Evolutionary conservation across 139 green algal species (phyloP), one percentile per base, ranked within the genome.

Genomic region (Zygnema cylindricum): DNA sequence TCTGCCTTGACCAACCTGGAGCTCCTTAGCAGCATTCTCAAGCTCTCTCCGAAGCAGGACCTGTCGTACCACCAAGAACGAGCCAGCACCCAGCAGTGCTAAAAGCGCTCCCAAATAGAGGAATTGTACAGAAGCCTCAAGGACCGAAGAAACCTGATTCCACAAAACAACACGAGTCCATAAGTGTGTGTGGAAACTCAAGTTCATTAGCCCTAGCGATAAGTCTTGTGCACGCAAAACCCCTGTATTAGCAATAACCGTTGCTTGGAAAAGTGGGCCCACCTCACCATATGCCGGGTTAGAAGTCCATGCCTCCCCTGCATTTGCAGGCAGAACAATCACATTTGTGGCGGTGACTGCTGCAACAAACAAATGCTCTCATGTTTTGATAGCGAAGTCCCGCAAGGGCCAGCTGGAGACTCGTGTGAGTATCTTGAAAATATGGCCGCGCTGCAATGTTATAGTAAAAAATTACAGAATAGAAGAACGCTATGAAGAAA

Each of bases 61-160:
- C 92, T 99, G 97, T 22, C 97, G 93, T 81, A 99, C 97, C 2
- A 99, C 96, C 55, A 99, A 92, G 93, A 95, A 99, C 0, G 95
- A 96, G 1, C 95, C 97, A 32, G 94, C 94, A 1, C 95, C 94
- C 69, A 99, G 90, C 79, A 99, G 96, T 22, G 93, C 94, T 40
- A 99, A 92, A 71, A 99, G 92, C 1, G 94, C 92, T 21, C 95
- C 35, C 49, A 99, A 92, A 91, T 99, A 99, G 23, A 97, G 90
- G 0, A 97, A 86, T 93, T 99, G 97, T 39, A 99, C 79, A 38
- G 35, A 43, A 11, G 49, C 33, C 57, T 91, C 86, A 63, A 91
- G 63, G 22, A 79, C 71, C 21, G 71, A 79, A 23, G 71, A 41
- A 79, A 79, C 71, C 71, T 79, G 71, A 25, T 16, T 54, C 16